Base-by-base conservation (phyloP, 495 filamentous ascomycete species). In the Sordaria brevicollis region DNA sequence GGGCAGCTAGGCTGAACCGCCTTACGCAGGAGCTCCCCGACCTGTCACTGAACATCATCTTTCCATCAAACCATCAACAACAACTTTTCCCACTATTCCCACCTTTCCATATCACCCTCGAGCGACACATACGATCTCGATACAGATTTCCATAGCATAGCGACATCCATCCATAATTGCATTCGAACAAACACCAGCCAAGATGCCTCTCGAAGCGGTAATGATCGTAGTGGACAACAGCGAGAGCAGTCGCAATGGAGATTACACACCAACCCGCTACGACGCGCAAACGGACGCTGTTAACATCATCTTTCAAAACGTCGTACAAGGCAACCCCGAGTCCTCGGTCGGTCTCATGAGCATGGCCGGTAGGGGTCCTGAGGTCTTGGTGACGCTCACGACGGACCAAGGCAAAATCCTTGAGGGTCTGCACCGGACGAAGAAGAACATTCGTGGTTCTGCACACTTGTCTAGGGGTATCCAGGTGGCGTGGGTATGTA, bases 311-410 rank as follows among this genome's bases (percentile, higher is more conserved):
- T 97, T 97, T 84, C 91, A 90, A 73, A 90, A 90, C 75, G 96
- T 98, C 81, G 96, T 94, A 72, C 89, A 93, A 82, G 91, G 88
- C 79, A 96, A 99, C 80, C 91, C 95, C 29, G 95, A 99, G 82
- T 97, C 93, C 13, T 94, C 93, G 29, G 96, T 98, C 68, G 95
- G 95, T 71, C 85, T 99, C 66, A 97, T 99, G 93, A 97, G 92
- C 80, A 97, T 98, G 94, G 95, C 92, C 70, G 95, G 95, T 74
- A 94, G 94, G 76, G 93, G 93, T 13, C 95, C 95, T 49, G 96
- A 99, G 82, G 93, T 98, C 69, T 86, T 98, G 41, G 94, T 95
- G 33, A 99, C 96, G 25, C 86, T 98, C 79, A 98, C 95, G 65
- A 91, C 92, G 62, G 94, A 98, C 78, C 91, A 94, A 74, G 96